phyloP scores from a whole-genome alignment of 2,329 filamentous ascomycete species.

The Penicillium sp. region DNA sequence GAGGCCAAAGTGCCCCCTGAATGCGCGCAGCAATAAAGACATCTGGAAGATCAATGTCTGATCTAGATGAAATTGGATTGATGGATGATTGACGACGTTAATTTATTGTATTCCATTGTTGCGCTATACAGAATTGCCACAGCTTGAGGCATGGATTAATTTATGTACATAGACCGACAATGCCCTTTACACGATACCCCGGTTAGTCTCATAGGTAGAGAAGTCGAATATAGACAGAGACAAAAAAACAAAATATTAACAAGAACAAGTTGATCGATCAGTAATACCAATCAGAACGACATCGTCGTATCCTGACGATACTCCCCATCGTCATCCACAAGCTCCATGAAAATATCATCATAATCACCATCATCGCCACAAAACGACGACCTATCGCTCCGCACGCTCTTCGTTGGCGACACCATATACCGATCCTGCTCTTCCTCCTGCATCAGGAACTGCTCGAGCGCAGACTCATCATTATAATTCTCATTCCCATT shows the following conservation, averaged over 20 bases:
- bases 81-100: not conserved
- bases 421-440: constrained; percentile 30
- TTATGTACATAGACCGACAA: constrained; percentile 7
- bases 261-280: not conserved
- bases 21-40: constrained; percentile 57
- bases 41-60: not conserved
- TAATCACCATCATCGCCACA: constrained; percentile 55
- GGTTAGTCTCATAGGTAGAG: constrained; percentile 2
- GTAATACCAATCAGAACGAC: constrained; percentile 21
- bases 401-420: constrained; percentile 1
- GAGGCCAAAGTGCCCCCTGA: constrained; percentile 53
- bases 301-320: constrained; percentile 36
- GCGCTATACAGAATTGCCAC: not conserved
- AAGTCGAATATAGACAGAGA: not conserved
- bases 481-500: not conserved
- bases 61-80: not conserved
- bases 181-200: constrained; percentile 13
- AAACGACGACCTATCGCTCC: constrained; percentile 17
- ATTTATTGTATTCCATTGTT: constrained; percentile 5
- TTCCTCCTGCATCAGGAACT: constrained; percentile 33
- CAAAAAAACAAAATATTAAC: not conserved
- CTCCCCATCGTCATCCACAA: constrained; percentile 53
- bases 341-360: constrained; percentile 61
- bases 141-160: not conserved
- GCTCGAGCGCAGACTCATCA: constrained; percentile 29